Percentiles rank a stretch among this genome's conserved stretches.
Conservation (phyloP, 2,329 filamentous ascomycete species). For the Botrytis medusae region DNA sequence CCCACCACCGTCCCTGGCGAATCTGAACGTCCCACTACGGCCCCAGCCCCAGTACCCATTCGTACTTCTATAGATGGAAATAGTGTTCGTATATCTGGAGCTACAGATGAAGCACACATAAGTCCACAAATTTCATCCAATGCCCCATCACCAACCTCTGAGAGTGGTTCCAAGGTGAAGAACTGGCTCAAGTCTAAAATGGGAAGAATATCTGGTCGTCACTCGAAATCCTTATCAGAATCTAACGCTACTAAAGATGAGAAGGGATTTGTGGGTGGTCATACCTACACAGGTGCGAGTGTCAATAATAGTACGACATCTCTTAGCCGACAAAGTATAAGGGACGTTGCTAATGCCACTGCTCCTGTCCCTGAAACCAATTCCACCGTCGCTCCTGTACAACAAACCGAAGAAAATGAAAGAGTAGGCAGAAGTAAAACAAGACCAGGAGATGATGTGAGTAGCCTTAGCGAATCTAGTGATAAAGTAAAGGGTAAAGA, state of each 20-base stretch:
- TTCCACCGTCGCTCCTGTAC: neutral
- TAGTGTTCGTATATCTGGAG: constrained; percentile 31
- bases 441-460: neutral
- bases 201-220: constrained; percentile 38
- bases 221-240: constrained; percentile 27
- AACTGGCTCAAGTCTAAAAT: constrained; percentile 58
- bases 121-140: constrained; percentile 28
- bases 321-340: constrained; percentile 8
- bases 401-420: neutral
- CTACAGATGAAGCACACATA: constrained; percentile 29
- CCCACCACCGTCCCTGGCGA: neutral
- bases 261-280: constrained; percentile 52
- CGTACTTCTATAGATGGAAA: constrained; percentile 36
- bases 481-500: neutral
- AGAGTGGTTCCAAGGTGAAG: constrained; percentile 40
- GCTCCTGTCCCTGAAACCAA: neutral
- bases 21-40: constrained; percentile 20
- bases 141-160: constrained; percentile 26
- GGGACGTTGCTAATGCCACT: constrained; percentile 1
- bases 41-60: constrained; percentile 20
- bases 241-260: constrained; percentile 26
- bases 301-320: constrained; percentile 47
- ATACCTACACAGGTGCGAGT: constrained; percentile 46
- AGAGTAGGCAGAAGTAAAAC: neutral
- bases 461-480: neutral